Evolutionary conservation across 768 basidiomycete species (phyloP).

Genomic region (Pleurotus sapidus): DNA sequence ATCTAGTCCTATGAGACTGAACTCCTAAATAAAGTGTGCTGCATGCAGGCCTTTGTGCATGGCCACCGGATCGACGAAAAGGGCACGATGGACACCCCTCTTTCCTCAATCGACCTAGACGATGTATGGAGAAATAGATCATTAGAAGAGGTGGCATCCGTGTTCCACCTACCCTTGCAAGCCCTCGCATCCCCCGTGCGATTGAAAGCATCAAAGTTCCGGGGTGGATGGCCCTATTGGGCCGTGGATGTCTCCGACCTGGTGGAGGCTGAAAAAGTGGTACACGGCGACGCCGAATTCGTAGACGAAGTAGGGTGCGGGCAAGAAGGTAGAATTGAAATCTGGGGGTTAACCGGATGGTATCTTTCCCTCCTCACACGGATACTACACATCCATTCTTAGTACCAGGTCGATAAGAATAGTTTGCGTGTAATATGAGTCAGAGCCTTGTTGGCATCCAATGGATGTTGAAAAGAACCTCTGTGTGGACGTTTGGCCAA

Average conservation of each 20-base stretch:
- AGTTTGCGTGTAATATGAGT: not conserved
- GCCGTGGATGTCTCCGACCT: conserved; percentile 68
- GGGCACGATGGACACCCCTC: conserved; percentile 36
- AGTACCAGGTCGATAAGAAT: conserved; percentile 12
- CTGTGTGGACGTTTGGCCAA: too few relatives aligned
- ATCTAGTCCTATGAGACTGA: not conserved
- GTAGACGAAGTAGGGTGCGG: conserved; percentile 24
- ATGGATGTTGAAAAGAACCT: too few relatives aligned
- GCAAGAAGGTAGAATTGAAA: conserved; percentile 50
- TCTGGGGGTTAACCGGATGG: conserved; percentile 87
- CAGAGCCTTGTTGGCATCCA: too few relatives aligned
- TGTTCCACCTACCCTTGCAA: conserved; percentile 69
- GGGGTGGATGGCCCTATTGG: conserved; percentile 57
- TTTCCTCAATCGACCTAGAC: conserved; percentile 58
- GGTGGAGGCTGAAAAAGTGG: conserved; percentile 20
- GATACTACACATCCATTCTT: conserved; percentile 45
- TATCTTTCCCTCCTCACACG: conserved; percentile 67
- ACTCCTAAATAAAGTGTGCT: not conserved
- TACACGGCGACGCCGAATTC: conserved; percentile 22
- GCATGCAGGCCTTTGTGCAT: conserved; percentile 37
- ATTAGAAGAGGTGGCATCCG: conserved; percentile 59
- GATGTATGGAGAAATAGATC: conserved; percentile 45
- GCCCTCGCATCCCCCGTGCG: conserved; percentile 45
- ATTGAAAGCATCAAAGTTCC: conserved; percentile 52
- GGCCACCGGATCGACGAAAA: conserved; percentile 13